Percentiles rank a stretch among this genome's conserved stretches.
Conservation (phyloP, 1,284 basidiomycete species). For the Coniferiporia sulphurascens region DNA sequence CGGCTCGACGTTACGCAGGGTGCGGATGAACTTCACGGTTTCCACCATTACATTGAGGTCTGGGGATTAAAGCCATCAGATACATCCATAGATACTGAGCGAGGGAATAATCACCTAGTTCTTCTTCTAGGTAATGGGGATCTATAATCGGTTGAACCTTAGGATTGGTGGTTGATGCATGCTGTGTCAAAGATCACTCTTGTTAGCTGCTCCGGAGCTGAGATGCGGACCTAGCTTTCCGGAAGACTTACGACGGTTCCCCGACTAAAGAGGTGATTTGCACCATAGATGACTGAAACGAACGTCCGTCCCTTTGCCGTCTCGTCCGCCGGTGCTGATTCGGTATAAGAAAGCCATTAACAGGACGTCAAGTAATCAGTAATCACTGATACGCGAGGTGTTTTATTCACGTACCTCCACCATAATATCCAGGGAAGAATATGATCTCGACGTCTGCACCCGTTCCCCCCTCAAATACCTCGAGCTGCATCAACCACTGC, state of each 20-base stretch:
- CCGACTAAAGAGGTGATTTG: conserved; percentile 23
- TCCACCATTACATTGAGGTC: conserved; percentile 34
- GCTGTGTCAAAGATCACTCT: conserved; percentile 3
- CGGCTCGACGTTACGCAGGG: conserved; percentile 29
- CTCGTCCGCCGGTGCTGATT: not conserved
- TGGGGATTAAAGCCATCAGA: conserved; percentile 1
- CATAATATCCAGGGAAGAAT: conserved; percentile 7
- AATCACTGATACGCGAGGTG: not conserved
- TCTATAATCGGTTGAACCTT: conserved; percentile 32
- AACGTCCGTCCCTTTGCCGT: conserved; percentile 18
- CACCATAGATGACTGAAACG: conserved; percentile 16
- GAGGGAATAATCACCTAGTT: conserved; percentile 13
- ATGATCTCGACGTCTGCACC: conserved; percentile 22
- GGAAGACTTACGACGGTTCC: conserved; percentile 26
- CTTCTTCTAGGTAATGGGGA: conserved; percentile 29
- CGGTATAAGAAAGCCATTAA: not conserved
- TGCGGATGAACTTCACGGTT: conserved; percentile 34
- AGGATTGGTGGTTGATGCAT: conserved; percentile 29
- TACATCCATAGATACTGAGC: not conserved
- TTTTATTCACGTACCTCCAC: conserved; percentile 1
- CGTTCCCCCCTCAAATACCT: conserved; percentile 20
- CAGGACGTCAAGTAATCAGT: not conserved
- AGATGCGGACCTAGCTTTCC: not conserved
- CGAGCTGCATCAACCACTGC: conserved; percentile 26
- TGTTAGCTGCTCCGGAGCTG: not conserved